A percentile compares a stretch with the other conserved stretches of the same genome.
Evolutionary conservation across 352 stramenopile species (phyloP).

Genomic region (Plasmopara muralis): DNA sequence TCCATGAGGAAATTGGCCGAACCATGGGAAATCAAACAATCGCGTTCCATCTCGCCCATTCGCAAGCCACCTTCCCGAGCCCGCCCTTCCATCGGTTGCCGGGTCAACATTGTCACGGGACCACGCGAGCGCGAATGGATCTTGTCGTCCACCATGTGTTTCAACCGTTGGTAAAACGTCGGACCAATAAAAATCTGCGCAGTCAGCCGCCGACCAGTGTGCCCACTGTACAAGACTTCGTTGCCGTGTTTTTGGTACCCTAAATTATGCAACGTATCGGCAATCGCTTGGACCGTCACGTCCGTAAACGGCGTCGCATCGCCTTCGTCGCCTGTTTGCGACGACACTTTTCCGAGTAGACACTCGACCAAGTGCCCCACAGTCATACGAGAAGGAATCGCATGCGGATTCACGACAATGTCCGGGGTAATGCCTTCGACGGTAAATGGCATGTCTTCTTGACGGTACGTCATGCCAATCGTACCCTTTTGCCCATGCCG

Average conservation of each 20-base stretch:
- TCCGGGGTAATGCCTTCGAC: constrained; percentile 98
- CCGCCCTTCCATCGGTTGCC: constrained; percentile 98
- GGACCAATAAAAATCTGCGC: constrained; percentile 99
- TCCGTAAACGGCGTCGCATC: constrained; percentile 99
- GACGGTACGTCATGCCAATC: constrained; percentile 99
- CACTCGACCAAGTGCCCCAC: constrained; percentile 99
- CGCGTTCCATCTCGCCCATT: constrained; percentile 99
- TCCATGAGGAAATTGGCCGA: constrained; percentile 99
- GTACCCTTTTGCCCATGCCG: constrained; percentile 90
- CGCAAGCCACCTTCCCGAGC: constrained; percentile 96
- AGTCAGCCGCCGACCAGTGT: constrained; percentile 95
- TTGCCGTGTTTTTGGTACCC: constrained; percentile 99
- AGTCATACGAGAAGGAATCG: constrained; percentile 99
- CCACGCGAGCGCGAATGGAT: constrained; percentile 95
- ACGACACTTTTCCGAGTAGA: constrained; percentile 97
- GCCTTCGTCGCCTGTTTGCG: constrained; percentile 95
- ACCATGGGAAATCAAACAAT: constrained; percentile 99
- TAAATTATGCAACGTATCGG: constrained; percentile 90
- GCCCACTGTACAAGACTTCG: constrained; percentile 98
- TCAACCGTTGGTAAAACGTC: constrained; percentile 99
- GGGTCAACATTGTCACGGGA: constrained; percentile 97
- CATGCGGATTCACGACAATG: constrained; percentile 99
- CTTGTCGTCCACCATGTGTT: constrained; percentile 99
- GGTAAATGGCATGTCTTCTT: constrained; percentile 99
- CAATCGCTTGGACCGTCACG: constrained; percentile 97